Percentiles rank a stretch among this genome's conserved stretches.
Conservation (phyloP, 371 early-diverging fungal genomes). For the Parasitella parasitica region DNA sequence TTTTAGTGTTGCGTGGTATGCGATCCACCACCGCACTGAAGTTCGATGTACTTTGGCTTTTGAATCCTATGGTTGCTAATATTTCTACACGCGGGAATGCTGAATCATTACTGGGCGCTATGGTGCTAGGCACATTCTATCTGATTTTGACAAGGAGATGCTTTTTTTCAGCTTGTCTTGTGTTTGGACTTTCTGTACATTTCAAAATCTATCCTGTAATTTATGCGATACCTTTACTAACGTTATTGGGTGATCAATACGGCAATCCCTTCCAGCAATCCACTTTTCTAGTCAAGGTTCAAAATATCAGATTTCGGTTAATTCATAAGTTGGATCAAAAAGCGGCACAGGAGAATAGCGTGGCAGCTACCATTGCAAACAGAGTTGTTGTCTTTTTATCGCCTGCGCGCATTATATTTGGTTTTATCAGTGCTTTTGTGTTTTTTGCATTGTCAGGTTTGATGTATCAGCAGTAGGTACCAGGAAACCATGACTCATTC, state of each 20-base stretch:
- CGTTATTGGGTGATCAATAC: conserved; percentile 58
- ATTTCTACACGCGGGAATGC: conserved; percentile 96
- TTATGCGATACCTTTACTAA: conserved; percentile 79
- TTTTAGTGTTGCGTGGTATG: conserved; percentile 59
- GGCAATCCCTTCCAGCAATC: conserved; percentile 31
- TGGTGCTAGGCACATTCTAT: conserved; percentile 78
- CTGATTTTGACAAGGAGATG: conserved; percentile 53
- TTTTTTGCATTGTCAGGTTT: conserved; percentile 69
- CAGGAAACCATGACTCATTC: too few relatives aligned
- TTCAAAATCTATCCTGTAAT: conserved; percentile 97
- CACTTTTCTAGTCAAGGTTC: conserved; percentile 28
- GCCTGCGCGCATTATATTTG: conserved; percentile 70
- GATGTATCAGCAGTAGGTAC: conserved; percentile 74
- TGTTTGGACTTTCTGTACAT: conserved; percentile 94
- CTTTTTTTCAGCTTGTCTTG: conserved; percentile 58
- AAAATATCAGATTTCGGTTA: conserved; percentile 18
- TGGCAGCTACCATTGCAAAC: neutral
- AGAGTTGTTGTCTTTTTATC: conserved; percentile 34
- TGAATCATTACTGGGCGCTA: conserved; percentile 79
- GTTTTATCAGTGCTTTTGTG: conserved; percentile 60
- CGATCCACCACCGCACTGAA: conserved; percentile 45
- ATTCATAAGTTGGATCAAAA: conserved; percentile 8
- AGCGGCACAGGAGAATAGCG: neutral
- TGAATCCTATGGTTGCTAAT: conserved; percentile 94
- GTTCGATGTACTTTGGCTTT: conserved; percentile 72